Evolutionary conservation across 805 yeast genomes (phyloP).

Genomic region (Teunomyces gatunensis): DNA sequence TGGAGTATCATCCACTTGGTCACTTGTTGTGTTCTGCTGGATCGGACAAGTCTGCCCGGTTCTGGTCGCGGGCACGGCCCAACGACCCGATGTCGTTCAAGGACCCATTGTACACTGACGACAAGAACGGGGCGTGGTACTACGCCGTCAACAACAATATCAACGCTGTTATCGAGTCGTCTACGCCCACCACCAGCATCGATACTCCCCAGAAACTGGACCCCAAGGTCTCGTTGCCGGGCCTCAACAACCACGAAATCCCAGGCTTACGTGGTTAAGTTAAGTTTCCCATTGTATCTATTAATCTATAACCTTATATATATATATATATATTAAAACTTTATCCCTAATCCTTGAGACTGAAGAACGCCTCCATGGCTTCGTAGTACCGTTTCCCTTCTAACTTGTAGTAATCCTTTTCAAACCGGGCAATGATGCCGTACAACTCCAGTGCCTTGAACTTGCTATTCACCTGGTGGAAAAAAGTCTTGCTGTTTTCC

Average conservation of each 20-base stretch:
- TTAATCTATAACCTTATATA: neutral
- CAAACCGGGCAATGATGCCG: conserved; percentile 10
- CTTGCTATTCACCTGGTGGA: conserved; percentile 14
- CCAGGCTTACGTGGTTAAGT: neutral
- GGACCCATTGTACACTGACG: conserved; percentile 76
- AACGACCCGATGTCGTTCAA: conserved; percentile 79
- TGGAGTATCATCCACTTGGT: conserved; percentile 93
- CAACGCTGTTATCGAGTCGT: conserved; percentile 30
- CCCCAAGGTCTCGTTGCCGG: conserved; percentile 21
- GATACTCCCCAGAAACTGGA: neutral
- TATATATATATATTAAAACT: no score
- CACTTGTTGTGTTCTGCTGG: conserved; percentile 90
- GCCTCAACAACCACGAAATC: conserved; percentile 16
- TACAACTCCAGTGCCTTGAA: conserved; percentile 13
- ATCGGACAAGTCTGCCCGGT: conserved; percentile 85
- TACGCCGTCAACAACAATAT: conserved; percentile 45
- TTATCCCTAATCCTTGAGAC: neutral
- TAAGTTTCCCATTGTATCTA: neutral
- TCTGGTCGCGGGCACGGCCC: conserved; percentile 94
- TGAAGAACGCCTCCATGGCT: conserved; percentile 25
- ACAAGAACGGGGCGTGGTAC: conserved; percentile 58
- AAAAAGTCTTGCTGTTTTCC: conserved; percentile 1
- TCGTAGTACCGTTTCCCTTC: conserved; percentile 25
- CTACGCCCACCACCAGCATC: neutral
- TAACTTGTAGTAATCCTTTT: conserved; percentile 16